phyloP scores from a whole-genome alignment of 2,329 filamentous ascomycete species.

The Venturia asperata region DNA sequence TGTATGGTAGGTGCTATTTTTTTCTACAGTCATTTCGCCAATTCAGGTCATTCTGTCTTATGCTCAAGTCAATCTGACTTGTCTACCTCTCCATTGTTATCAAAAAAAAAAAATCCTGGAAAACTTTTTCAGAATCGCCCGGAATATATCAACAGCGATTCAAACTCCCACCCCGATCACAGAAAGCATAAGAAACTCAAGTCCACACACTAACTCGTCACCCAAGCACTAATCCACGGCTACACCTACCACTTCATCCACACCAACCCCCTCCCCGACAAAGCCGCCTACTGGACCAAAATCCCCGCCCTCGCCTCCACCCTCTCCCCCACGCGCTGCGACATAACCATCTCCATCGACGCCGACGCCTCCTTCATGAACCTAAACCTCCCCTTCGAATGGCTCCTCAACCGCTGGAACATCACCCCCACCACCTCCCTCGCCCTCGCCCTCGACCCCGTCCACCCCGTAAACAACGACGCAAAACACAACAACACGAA shows the following conservation, averaged over 20 bases:
- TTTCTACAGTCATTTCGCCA: not conserved
- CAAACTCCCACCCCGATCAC: not conserved
- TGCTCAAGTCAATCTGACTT: too few relatives aligned
- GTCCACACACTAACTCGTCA: not conserved
- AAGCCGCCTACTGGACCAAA: slow-evolving; percentile 37
- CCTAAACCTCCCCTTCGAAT: slow-evolving; percentile 41
- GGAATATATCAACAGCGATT: not conserved
- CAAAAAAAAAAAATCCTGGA: too few relatives aligned
- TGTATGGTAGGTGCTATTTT: slow-evolving; percentile 29
- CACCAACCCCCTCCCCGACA: slow-evolving; percentile 29
- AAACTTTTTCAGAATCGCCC: not conserved
- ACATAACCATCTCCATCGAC: slow-evolving; percentile 40
- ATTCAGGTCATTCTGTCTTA: not conserved
- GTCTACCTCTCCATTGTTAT: not conserved
- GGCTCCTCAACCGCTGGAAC: slow-evolving; percentile 44
- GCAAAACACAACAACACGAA: slow-evolving; percentile 32
- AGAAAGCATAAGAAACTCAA: not conserved
- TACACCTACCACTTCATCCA: slow-evolving; percentile 41
- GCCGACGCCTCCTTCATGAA: slow-evolving; percentile 39
- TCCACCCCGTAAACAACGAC: slow-evolving; percentile 22
- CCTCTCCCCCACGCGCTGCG: slow-evolving; percentile 31
- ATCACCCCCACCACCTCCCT: slow-evolving; percentile 35
- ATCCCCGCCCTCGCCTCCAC: slow-evolving; percentile 36
- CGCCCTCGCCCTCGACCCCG: slow-evolving; percentile 36
- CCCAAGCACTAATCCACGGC: slow-evolving; percentile 37